phyloP scores from a whole-genome alignment of 768 basidiomycete genomes.

The Grammothele lineata region DNA sequence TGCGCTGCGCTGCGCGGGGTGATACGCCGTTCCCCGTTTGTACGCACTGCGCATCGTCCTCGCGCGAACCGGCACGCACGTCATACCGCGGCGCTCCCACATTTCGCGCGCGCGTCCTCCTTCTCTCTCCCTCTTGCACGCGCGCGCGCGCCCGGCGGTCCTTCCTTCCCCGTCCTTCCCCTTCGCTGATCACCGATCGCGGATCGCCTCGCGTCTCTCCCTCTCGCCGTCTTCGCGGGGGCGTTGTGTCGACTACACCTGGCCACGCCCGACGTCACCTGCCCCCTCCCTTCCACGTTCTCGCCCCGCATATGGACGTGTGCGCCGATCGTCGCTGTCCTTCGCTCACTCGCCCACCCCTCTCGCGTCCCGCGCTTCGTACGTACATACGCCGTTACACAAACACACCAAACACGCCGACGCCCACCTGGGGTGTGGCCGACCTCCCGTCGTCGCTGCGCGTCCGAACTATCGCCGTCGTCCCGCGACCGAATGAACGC shows the following conservation, averaged over 20 bases:
- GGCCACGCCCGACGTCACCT: too few relatives aligned
- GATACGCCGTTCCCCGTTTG: background rate
- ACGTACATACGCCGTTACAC: constrained; percentile 7
- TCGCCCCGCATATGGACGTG: background rate
- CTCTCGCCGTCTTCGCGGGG: constrained; percentile 1
- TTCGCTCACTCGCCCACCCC: too few relatives aligned
- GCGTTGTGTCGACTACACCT: too few relatives aligned
- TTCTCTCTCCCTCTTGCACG: too few relatives aligned
- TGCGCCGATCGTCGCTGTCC: constrained; percentile 1
- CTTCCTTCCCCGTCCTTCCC: background rate
- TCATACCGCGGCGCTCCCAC: background rate
- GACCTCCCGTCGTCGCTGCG: background rate
- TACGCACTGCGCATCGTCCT: constrained; percentile 1
- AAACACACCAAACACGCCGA: background rate
- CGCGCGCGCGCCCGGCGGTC: too few relatives aligned
- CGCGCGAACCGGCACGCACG: constrained; percentile 7
- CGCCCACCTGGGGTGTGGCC: constrained; percentile 10
- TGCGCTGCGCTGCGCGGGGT: too few relatives aligned
- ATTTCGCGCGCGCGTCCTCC: background rate
- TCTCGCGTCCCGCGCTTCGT: background rate
- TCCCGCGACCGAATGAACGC: background rate
- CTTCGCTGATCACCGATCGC: constrained; percentile 17
- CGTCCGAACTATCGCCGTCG: constrained; percentile 12
- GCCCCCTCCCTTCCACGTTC: background rate
- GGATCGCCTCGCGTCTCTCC: constrained; percentile 10